phyloP scores from a whole-genome alignment of 352 stramenopile genomes.

The Pythium rhizo-oryzae region DNA sequence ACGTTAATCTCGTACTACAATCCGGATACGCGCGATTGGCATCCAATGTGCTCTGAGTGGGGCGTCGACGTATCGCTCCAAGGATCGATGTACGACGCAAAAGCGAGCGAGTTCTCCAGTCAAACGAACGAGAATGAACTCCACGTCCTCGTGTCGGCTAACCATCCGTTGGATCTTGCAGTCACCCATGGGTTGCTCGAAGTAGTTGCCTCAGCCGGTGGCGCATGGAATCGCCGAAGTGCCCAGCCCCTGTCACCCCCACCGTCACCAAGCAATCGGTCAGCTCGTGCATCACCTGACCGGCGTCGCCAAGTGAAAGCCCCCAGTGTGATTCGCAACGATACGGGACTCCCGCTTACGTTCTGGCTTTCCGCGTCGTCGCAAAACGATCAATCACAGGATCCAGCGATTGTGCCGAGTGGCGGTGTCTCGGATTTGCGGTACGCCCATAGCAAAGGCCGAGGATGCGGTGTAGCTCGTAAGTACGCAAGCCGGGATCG shows the following conservation, averaged over 20 bases:
- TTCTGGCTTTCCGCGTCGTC: conserved; percentile 70
- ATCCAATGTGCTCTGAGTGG: conserved; percentile 83
- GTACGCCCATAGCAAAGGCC: conserved; percentile 61
- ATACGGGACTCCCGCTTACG: conserved; percentile 64
- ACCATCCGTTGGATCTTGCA: conserved; percentile 68
- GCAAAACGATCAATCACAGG: conserved; percentile 31
- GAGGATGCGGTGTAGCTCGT: conserved; percentile 68
- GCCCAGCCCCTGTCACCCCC: conserved; percentile 2
- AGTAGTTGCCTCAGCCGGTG: conserved; percentile 72
- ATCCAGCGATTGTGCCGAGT: conserved; percentile 38
- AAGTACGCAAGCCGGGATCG: conserved; percentile 69
- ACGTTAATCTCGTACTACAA: conserved; percentile 83
- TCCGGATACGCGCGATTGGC: conserved; percentile 78
- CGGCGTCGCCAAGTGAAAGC: conserved; percentile 33
- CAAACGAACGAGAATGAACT: conserved; percentile 49
- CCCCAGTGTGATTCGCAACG: conserved; percentile 79
- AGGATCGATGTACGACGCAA: conserved; percentile 37
- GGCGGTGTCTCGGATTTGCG: conserved; percentile 60
- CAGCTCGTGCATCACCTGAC: neutral
- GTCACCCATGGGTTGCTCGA: conserved; percentile 83
- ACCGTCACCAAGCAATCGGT: conserved; percentile 1
- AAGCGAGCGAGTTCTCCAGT: neutral
- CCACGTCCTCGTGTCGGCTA: conserved; percentile 73
- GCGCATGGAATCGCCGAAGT: conserved; percentile 61
- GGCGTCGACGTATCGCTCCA: conserved; percentile 69